Conservation (phyloP, 1,139 yeast species). For the Casaregolazyma suthepensis region DNA sequence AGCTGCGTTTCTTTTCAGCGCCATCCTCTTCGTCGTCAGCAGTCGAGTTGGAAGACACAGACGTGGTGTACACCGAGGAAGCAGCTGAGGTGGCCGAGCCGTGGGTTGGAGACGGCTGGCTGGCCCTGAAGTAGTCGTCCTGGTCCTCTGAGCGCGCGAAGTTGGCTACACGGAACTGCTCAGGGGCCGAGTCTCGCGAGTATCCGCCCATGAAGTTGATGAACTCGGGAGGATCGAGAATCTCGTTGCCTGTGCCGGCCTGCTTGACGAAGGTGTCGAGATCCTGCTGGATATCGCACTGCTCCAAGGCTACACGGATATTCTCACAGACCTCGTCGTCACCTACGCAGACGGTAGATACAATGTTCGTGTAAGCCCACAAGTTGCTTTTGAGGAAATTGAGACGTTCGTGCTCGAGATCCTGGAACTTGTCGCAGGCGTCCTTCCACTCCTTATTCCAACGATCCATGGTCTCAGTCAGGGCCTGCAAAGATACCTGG, state of each 20-base stretch:
- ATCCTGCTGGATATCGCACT: slow-evolving; percentile 59
- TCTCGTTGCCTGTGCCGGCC: slow-evolving; percentile 62
- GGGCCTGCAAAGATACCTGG: slow-evolving; percentile 50
- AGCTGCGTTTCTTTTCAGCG: slow-evolving; percentile 28
- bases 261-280: slow-evolving; percentile 48
- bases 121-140: slow-evolving; percentile 8
- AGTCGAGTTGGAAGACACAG: slow-evolving; percentile 26
- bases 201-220: slow-evolving; percentile 44
- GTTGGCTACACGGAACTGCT: slow-evolving; percentile 28
- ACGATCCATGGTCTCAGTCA: slow-evolving; percentile 59
- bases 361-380: slow-evolving; percentile 76
- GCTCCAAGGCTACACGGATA: slow-evolving; percentile 62
- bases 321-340: slow-evolving; percentile 72
- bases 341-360: slow-evolving; percentile 71
- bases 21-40: slow-evolving; percentile 12
- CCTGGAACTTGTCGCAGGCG: slow-evolving; percentile 64
- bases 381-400: slow-evolving; percentile 68
- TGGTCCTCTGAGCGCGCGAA: slow-evolving; percentile 22
- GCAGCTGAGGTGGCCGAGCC: slow-evolving; percentile 23
- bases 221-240: slow-evolving; percentile 51
- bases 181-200: slow-evolving; percentile 26
- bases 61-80: slow-evolving; percentile 28
- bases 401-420: slow-evolving; percentile 71
- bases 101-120: slow-evolving; percentile 6
- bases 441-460: slow-evolving; percentile 80